Evolutionary conservation across 179 eudicot genomes (phyloP).

Genomic region (Amaranthus tricolor): DNA sequence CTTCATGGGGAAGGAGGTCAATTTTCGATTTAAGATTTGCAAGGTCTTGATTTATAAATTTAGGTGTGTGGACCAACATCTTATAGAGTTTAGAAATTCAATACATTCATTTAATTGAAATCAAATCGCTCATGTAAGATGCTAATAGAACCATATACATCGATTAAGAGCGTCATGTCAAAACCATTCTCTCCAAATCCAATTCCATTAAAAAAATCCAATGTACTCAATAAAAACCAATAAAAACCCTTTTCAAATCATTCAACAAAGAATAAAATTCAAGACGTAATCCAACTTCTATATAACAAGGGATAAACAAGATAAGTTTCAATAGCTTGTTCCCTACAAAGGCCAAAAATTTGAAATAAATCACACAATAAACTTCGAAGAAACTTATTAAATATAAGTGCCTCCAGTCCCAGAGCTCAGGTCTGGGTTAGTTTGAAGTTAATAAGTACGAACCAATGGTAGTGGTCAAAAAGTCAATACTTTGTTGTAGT

Average conservation of each 20-base stretch:
- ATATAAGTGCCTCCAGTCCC: no score
- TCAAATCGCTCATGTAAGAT: conserved; percentile 58
- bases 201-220: conserved; percentile 57
- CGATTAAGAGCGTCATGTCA: conserved; percentile 37
- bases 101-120: conserved; percentile 47
- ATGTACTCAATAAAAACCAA: conserved; percentile 40
- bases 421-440: no score
- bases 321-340: conserved; percentile 49
- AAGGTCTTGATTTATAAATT: conserved; percentile 55
- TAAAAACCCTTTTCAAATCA: conserved; percentile 56
- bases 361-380: conserved; percentile 40
- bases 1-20: conserved; percentile 43
- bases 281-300: conserved; percentile 24
- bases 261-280: conserved; percentile 35
- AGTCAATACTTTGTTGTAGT: no score
- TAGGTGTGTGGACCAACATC: conserved; percentile 47
- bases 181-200: conserved; percentile 64
- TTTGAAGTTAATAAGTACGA: no score
- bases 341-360: conserved; percentile 48
- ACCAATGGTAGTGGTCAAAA: no score
- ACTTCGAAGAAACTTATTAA: no score
- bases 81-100: conserved; percentile 48
- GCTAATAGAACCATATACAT: conserved; percentile 36
- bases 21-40: conserved; percentile 44
- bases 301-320: conserved; percentile 55